Conservation (phyloP, 495 filamentous ascomycete species). For the Parmelia sp. region DNA sequence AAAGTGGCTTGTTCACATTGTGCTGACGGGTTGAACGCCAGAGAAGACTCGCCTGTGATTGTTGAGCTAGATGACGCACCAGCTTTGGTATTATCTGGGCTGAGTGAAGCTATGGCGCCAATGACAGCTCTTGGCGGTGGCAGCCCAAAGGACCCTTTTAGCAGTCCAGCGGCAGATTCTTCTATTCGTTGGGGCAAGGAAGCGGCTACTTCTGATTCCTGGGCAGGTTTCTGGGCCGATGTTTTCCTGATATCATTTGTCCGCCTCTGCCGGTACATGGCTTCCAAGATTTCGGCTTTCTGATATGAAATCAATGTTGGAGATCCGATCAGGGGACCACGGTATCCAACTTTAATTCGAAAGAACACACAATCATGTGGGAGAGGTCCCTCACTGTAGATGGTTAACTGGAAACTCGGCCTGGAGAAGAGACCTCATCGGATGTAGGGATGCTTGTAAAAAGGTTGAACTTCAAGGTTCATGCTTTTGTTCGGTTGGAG, state of each 20-base stretch:
- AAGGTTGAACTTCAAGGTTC: too few relatives aligned
- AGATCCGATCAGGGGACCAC: not conserved
- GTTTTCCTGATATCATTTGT: conserved; percentile 14
- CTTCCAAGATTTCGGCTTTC: not conserved
- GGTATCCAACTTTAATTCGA: not conserved
- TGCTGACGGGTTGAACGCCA: not conserved
- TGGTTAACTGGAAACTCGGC: not conserved
- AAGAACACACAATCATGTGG: not conserved
- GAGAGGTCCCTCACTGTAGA: not conserved
- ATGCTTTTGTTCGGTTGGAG: too few relatives aligned
- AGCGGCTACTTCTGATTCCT: not conserved
- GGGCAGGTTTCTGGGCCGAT: conserved; percentile 2
- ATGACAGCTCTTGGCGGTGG: conserved; percentile 3
- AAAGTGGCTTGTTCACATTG: not conserved
- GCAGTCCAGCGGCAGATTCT: conserved; percentile 22
- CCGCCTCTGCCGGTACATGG: not conserved
- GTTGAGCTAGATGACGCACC: conserved; percentile 4
- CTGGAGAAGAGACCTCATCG: not conserved
- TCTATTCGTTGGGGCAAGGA: conserved; percentile 15
- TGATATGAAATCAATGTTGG: not conserved
- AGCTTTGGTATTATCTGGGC: conserved; percentile 2
- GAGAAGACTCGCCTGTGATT: not conserved
- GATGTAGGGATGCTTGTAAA: not conserved
- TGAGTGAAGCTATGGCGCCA: conserved; percentile 6
- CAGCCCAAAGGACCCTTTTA: not conserved